Conservation (phyloP, 2,329 filamentous ascomycete genomes). For the Arthrobotrys pseudoclavata region DNA sequence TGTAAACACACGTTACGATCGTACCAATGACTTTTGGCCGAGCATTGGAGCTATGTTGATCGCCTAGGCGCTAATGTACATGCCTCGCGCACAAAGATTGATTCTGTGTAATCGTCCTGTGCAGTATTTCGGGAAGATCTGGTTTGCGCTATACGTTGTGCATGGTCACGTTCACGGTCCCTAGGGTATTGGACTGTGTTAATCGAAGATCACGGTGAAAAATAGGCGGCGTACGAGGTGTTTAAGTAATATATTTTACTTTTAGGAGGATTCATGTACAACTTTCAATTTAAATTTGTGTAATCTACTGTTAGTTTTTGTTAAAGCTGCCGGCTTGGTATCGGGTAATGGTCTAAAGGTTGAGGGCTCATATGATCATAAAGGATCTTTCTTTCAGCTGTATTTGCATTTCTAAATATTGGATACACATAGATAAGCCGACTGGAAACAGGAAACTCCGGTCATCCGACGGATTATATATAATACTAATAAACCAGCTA, state of each 20-base stretch:
- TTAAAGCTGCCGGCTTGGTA: too few species aligned
- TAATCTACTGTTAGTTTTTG: too few species aligned
- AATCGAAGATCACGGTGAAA: slow-evolving; percentile 25
- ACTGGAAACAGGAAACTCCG: background rate
- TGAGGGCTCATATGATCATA: too few species aligned
- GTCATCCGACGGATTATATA: background rate
- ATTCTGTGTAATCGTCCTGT: slow-evolving; percentile 21
- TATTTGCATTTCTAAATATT: too few species aligned
- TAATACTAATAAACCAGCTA: background rate
- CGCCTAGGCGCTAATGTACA: slow-evolving; percentile 16
- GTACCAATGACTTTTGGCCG: slow-evolving; percentile 28
- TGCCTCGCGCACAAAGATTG: slow-evolving; percentile 10
- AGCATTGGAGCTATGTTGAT: slow-evolving; percentile 26
- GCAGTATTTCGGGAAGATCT: slow-evolving; percentile 41
- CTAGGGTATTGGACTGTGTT: slow-evolving; percentile 19
- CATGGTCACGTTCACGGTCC: slow-evolving; percentile 28
- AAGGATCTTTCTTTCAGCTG: too few species aligned
- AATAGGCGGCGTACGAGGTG: background rate
- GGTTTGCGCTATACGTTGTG: slow-evolving; percentile 37
- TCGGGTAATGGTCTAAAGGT: too few species aligned
- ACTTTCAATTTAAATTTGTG: background rate
- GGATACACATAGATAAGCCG: background rate
- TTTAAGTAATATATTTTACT: background rate
- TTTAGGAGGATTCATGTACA: slow-evolving; percentile 1
- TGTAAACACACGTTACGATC: background rate